Percentiles rank a stretch among this genome's conserved stretches.
Evolutionary conservation across 805 yeast species (phyloP).

Genomic region (Torulaspora gathmanii): DNA sequence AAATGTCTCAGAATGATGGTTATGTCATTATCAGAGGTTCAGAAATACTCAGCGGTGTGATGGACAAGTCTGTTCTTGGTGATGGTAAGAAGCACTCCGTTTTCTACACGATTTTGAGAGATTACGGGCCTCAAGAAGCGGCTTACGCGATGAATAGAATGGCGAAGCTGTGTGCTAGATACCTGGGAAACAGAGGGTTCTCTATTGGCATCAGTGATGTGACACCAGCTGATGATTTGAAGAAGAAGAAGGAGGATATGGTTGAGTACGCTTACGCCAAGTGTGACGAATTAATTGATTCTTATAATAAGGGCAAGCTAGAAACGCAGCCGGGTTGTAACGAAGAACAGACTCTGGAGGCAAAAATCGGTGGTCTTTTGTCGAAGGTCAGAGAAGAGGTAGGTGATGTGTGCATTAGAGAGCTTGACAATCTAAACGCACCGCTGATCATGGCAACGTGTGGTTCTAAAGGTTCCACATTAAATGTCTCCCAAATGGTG

Average conservation of each 20-base stretch:
- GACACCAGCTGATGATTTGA: constrained; percentile 81
- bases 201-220: constrained; percentile 97
- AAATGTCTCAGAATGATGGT: constrained; percentile 98
- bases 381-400: constrained; percentile 98
- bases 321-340: constrained; percentile 99
- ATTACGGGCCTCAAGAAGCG: constrained; percentile 95
- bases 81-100: constrained; percentile 98
- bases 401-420: constrained; percentile 94
- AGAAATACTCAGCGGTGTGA: constrained; percentile 81
- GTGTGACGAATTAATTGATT: constrained; percentile 84
- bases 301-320: constrained; percentile 75
- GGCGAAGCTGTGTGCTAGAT: constrained; percentile 98
- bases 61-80: constrained; percentile 95
- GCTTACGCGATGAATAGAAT: constrained; percentile 95
- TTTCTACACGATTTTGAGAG: constrained; percentile 89
- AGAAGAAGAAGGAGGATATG: constrained; percentile 72
- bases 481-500: constrained; percentile 99
- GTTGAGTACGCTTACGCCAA: constrained; percentile 86
- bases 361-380: constrained; percentile 91
- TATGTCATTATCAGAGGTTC: constrained; percentile 88
- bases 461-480: constrained; percentile 97
- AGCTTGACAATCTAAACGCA: constrained; percentile 84
- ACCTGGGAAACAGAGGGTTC: constrained; percentile 89
- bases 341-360: constrained; percentile 96
- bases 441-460: constrained; percentile 99